Base-by-base conservation (phyloP, 768 basidiomycete species). In the Suillus subluteus region DNA sequence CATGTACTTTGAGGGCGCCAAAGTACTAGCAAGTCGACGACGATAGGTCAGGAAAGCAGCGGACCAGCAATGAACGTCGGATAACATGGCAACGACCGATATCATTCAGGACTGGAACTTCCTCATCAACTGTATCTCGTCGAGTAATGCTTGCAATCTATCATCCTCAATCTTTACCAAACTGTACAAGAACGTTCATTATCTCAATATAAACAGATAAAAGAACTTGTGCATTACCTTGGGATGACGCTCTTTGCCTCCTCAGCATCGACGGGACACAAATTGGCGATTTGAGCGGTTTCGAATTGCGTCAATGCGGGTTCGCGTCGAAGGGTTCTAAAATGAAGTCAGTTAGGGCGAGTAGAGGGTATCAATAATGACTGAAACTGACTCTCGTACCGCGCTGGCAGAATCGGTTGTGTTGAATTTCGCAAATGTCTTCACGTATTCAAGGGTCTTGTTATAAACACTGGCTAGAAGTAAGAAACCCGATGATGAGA, bases 201-300 rank as follows among this genome's bases (percentile, higher is more conserved):
- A 62, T 32, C 46, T 8, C 48, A 30, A 62, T 26, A 40, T 16
- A 18, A 44, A 43, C 43, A 21, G 18, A 6, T 61, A 41, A 58
- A 35, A 62, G 16, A 12, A 12, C 15, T 21, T 1, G 12, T 44
- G 71, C 80, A 13, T 23, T 62, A 91, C 95, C 94, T 96, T 8
- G 95, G 95, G 41, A 97, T 82, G 63, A 95, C 85, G 72, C 95
- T 95, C 81, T 95, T 96, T 35, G 95, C 91, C 77, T 97, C 96
- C 70, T 97, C 95, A 5, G 92, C 86, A 66, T 89, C 88, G 48
- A 89, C 92, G 16, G 95, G 95, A 73, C 93, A 95, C 64, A 97
- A 78, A 72, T 97, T 97, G 18, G 94, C 94, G 63, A 97, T 92
- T 74, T 97, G 95, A 3, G 95, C 94, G 5, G 92, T 92, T 81